These are phyloP conservation scores for Fusarium circinatum DNA, from an alignment of 2,329 filamentous ascomycete genomes.

Conservation along the genomic window DNA sequence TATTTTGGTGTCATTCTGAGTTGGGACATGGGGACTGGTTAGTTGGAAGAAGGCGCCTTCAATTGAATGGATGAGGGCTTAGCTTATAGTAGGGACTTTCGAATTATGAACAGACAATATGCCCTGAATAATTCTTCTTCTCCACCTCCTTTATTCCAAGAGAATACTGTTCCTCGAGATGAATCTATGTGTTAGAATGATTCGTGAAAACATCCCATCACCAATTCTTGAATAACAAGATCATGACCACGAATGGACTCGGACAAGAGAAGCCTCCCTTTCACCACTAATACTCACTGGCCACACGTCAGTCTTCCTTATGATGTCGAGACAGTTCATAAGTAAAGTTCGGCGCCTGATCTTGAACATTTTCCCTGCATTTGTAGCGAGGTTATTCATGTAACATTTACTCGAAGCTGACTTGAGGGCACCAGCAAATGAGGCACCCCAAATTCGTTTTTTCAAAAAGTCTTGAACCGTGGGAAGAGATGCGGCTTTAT, in stretches of 20 bases:
- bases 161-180: not conserved
- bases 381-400: not conserved
- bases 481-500: not conserved
- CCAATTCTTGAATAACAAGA: not conserved
- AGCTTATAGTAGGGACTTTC: not conserved
- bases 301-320: not conserved
- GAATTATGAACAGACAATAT: conserved; percentile 24
- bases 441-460: not conserved
- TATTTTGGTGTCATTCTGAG: not conserved
- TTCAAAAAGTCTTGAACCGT: not conserved
- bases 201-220: not conserved
- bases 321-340: not conserved
- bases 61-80: conserved; percentile 20
- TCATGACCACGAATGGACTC: not conserved
- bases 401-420: not conserved
- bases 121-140: not conserved
- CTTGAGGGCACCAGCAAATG: not conserved
- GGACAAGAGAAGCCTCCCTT: not conserved
- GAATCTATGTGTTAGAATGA: not conserved
- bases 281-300: not conserved
- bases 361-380: not conserved
- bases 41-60: conserved; percentile 6
- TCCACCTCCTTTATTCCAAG: not conserved
- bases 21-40: not conserved
- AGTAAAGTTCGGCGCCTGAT: not conserved